Evolutionary conservation across 2,329 filamentous ascomycete species (phyloP), one percentile per base, ranked within the genome.

Genomic region (Ceratocystis cubensis): DNA sequence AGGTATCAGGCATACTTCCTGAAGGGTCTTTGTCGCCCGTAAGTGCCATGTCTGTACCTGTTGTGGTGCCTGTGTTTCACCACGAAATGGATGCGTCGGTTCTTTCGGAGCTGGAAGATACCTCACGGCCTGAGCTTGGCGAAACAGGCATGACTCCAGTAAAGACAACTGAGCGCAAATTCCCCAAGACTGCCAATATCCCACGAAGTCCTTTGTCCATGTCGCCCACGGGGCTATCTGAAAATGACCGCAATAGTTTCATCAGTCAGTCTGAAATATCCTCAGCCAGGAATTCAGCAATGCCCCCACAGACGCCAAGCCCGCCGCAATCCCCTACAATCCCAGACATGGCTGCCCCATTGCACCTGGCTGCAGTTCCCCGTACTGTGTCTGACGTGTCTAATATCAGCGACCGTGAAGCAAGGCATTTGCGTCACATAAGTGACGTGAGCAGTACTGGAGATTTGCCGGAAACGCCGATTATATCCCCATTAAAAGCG

Each of bases 361-460:
- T 22, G 10, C 30, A 50, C 2, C 20, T 13, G 5, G n/a, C 7
- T 5, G 22, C 44, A 8, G 62, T 25, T 10, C 2, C 17, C 30
- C 71, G 71, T 57, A 71, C 75, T 30, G 72, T 73, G 45, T 78
- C 77, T n/a, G 76, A 74, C 64, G 71, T 79, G 17, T 79, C 77
- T 17, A 73, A 74, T 37, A 69, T 79, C 33, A 78, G 75, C 70
- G 76, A 78, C 46, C 72, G 74, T 8, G 76, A 79, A 25, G 70
- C 73, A 13, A 68, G 73, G 10, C 78, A 80, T 66, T 69, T 78
- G 65, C 74, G 78, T 1, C 74, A 78, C 48, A 73, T 76, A 57
- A 79, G 77, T 71, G 76, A 77, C 68, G 72, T 72, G 28, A 76
- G 74, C 66, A 76, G 75, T 44, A 41, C 66, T 17, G 66, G 67